Evolutionary conservation across 225 moss, liverwort and hornwort genomes (phyloP), one percentile per base, ranked within the genome.

Genomic region (Polytrichum formosum): DNA sequence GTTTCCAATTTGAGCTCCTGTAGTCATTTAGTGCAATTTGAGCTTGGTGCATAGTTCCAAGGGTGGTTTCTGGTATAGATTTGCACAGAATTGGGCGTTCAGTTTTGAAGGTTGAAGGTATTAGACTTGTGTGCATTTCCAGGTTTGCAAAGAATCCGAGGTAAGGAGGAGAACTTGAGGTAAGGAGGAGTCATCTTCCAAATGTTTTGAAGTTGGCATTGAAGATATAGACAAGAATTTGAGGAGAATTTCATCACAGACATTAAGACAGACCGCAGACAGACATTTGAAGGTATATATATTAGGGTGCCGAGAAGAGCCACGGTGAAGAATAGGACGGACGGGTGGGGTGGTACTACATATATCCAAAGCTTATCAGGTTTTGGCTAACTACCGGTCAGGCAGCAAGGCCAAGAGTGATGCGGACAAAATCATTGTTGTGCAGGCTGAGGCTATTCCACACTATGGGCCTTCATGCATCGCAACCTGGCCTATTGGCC

Each of bases 371-470:
- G 58, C 23, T 20, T n/a, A 58, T 22, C 58, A 58, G 23, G 58
- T 20, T 21, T 20, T 23, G 6, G 28, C 29, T 35, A 0, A 60
- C 19, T 27, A 37, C 16, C 63, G 18, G 27, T 28, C 28, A 67
- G 55, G 63, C 30, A 28, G 18, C 13, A 72, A 29, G 21, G 28
- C 22, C 25, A 21, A n/a, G 64, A 78, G 70, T 61, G 68, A 80
- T 80, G 78, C 72, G 75, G 76, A 69, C 71, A 62, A 74, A 66
- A 66, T 21, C 56, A n/a, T 59, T 79, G 66, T 27, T 85, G 66
- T 69, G 76, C 71, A 79, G 61, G 74, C 56, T 81, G 56, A 65
- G 66, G 63, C 55, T 64, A n/a, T 6, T 76, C 2, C 71, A 68
- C 53, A 20, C 28, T 54, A 54, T 28, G 61, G 69, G 53, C 10